Conservation (phyloP, 352 stramenopile genomes). For the Phytophthora podocarpi region DNA sequence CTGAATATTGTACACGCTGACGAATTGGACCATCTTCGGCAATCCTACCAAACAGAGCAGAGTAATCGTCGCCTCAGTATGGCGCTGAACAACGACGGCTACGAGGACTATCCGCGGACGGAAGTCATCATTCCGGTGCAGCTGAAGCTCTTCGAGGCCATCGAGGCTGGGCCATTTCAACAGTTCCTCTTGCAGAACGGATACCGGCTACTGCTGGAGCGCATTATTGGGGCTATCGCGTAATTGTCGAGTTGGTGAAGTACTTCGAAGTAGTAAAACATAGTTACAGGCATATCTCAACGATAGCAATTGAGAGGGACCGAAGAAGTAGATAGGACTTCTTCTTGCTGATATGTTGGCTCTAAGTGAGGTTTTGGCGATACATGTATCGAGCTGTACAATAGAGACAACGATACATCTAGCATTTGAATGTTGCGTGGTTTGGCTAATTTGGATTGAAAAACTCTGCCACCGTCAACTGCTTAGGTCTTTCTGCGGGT, state of each 20-base stretch:
- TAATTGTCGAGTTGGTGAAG: slow-evolving; percentile 27
- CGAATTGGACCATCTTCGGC: slow-evolving; percentile 57
- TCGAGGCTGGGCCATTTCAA: slow-evolving; percentile 79
- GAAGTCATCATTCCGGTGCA: slow-evolving; percentile 79
- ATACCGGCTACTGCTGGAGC: slow-evolving; percentile 72
- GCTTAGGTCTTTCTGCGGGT: slow-evolving; percentile 86
- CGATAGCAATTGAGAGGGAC: slow-evolving; percentile 18
- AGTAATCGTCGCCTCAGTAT: slow-evolving; percentile 72
- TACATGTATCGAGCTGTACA: slow-evolving; percentile 28
- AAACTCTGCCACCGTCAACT: background rate
- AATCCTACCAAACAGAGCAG: slow-evolving; percentile 74
- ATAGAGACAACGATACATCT: slow-evolving; percentile 37
- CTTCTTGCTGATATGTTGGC: slow-evolving; percentile 26
- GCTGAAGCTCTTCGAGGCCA: slow-evolving; percentile 79
- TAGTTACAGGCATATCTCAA: slow-evolving; percentile 35
- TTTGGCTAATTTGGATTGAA: background rate
- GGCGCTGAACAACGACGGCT: slow-evolving; percentile 59
- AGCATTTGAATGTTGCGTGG: background rate
- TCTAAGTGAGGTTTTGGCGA: slow-evolving; percentile 27
- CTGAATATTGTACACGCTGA: slow-evolving; percentile 63
- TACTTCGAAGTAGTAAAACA: too few relatives aligned
- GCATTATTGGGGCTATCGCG: slow-evolving; percentile 74
- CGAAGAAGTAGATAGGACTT: slow-evolving; percentile 7
- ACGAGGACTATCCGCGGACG: slow-evolving; percentile 72
- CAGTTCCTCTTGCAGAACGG: slow-evolving; percentile 77